Base-by-base conservation (phyloP, 441 rosid species). In the Erodium chrysanthum region DNA sequence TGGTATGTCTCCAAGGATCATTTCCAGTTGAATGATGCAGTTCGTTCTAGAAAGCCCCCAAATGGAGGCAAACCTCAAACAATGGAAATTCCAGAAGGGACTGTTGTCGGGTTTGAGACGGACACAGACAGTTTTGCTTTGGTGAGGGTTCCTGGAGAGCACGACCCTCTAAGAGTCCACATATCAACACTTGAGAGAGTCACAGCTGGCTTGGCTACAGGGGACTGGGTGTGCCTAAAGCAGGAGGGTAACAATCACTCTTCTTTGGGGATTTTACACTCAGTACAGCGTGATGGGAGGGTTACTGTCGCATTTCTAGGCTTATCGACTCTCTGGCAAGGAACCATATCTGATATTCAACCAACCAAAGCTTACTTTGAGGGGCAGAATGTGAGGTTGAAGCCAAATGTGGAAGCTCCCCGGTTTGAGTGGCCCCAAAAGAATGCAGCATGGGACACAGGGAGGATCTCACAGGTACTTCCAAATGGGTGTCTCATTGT, bases 151-250 rank as follows among this genome's bases (percentile, higher is more conserved):
- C 90, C 74, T 18, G 88, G 98, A 59, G 79, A 87, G 61, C 90
- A 84, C 74, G 87, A 86, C 71, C 96, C 96, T 0, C 67, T 90
- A 71, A 84, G 89, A 80, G 90, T 88, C 67, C 86, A 84, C 5
- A 70, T 78, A 52, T 83, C 90, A 14, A 80, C 82, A 15, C 78
- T 92, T 61, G 98, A 92, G 72, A 82, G 94, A 62, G 88, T 88
- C 59, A 84, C 84, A 18, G 70, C 64, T 17, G 97, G 94, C 68
- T 79, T 93, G 71, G 88, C 96, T 22, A 84, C 83, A 52, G 98
- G 98, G 56, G 92, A 93, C 74, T 93, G 97, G 97, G 91, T 90
- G 17, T 84, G 86, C 52, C 74, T 90, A 74, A 88, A 87, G 90
- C 74, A 83, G 59, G 80, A 82, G 66, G 76, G 82, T 78, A 85